phyloP scores from a whole-genome alignment of 306 rosid genomes.

The Vachellia collinsii region DNA sequence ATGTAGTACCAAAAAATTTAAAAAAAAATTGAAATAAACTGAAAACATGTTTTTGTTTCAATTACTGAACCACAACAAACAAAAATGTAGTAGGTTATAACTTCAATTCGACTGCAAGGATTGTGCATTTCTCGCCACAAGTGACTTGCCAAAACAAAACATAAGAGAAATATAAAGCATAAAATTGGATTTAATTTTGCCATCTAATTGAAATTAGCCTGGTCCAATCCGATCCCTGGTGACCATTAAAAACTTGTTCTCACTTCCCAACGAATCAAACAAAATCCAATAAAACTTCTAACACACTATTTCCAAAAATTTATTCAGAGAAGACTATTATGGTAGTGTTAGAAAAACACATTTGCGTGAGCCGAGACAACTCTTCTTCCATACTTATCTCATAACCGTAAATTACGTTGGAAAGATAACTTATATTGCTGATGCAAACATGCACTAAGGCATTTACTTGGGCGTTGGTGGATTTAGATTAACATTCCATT shows the following conservation, averaged over 20 bases:
- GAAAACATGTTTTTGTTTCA: neutral
- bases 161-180: neutral
- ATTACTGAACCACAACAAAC: neutral
- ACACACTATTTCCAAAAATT: conserved; percentile 7
- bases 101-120: conserved; percentile 1
- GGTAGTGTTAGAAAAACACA: too few relatives aligned
- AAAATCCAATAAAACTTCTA: conserved; percentile 16
- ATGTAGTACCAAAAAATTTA: too few relatives aligned
- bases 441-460: neutral
- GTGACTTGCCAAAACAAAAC: neutral
- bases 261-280: neutral
- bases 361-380: too few relatives aligned
- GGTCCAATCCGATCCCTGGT: conserved; percentile 17
- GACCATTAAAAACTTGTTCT: neutral
- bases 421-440: too few relatives aligned
- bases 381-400: too few relatives aligned
- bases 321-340: neutral
- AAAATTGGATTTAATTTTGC: neutral
- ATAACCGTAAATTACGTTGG: too few relatives aligned
- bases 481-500: conserved; percentile 27
- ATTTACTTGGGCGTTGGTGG: conserved; percentile 1
- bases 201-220: neutral
- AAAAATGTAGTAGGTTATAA: neutral
- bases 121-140: neutral
- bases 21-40: neutral